These are phyloP conservation scores for Botrytis sinoallii DNA, from an alignment of 2,329 filamentous ascomycete species.

Conservation along the genomic window DNA sequence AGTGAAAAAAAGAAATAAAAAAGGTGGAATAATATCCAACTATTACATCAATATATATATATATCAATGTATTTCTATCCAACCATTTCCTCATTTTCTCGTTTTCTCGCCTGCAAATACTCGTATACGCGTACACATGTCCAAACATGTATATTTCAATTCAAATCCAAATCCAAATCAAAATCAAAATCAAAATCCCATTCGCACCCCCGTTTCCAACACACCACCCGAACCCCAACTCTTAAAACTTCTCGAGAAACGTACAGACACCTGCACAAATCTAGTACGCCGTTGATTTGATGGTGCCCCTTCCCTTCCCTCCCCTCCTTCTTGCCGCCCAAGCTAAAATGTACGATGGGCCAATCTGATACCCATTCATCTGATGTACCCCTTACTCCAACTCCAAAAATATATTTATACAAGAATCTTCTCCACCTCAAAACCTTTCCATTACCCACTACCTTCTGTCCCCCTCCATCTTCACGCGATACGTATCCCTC, in stretches of 20 bases:
- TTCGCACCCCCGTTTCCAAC: background rate
- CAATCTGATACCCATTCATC: background rate
- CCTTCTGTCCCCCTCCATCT: constrained; percentile 32
- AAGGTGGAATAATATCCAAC: background rate
- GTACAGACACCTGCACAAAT: background rate
- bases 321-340: background rate
- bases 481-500: constrained; percentile 42
- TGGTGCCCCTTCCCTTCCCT: rapidly evolving
- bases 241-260: background rate
- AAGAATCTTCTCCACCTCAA: background rate
- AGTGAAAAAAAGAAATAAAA: background rate
- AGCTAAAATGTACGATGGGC: background rate
- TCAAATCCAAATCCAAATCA: background rate
- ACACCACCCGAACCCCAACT: background rate
- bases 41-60: background rate
- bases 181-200: background rate
- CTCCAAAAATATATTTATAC: background rate
- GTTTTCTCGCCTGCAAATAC: background rate
- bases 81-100: background rate
- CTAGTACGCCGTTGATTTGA: background rate
- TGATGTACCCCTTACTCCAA: background rate
- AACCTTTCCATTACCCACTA: background rate
- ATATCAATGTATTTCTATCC: background rate
- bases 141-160: background rate
- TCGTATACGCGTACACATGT: background rate